phyloP scores from a whole-genome alignment of 2,329 filamentous ascomycete genomes.

The Beauveria brongniartii region DNA sequence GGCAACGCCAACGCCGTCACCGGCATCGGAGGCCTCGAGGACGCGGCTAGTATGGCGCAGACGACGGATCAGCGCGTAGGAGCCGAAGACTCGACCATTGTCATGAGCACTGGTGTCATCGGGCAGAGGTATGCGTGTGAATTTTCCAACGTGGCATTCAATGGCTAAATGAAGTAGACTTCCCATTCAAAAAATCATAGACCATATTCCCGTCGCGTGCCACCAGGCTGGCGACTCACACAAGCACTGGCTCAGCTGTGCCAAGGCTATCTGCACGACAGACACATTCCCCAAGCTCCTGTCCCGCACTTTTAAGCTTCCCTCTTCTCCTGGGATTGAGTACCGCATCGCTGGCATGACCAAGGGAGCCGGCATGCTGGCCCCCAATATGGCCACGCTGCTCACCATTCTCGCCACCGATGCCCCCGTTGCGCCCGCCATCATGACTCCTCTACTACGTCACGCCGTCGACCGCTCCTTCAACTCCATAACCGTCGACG shows the following conservation, averaged over 20 bases:
- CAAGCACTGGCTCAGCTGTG: constrained; percentile 77
- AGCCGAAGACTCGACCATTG: constrained; percentile 56
- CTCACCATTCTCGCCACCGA: constrained; percentile 90
- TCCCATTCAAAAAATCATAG: constrained; percentile 83
- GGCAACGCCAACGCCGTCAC: constrained; percentile 97
- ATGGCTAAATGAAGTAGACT: constrained; percentile 41
- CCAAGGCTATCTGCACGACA: constrained; percentile 92
- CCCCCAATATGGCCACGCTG: constrained; percentile 96
- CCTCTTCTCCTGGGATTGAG: constrained; percentile 64
- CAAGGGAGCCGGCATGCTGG: constrained; percentile 98
- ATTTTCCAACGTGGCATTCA: constrained; percentile 8
- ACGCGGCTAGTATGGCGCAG: constrained; percentile 76
- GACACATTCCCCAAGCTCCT: constrained; percentile 97
- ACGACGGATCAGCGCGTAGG: constrained; percentile 61
- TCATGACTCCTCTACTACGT: constrained; percentile 62
- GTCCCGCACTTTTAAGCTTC: constrained; percentile 75
- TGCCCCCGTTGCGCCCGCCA: constrained; percentile 61
- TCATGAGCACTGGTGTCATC: constrained; percentile 98
- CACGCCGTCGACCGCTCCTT: constrained; percentile 77
- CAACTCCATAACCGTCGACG: constrained; percentile 95
- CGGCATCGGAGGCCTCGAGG: constrained; percentile 78
- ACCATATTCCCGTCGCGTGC: constrained; percentile 71
- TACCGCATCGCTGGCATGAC: constrained; percentile 92
- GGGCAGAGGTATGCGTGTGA: constrained; percentile 61
- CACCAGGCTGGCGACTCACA: constrained; percentile 65